Evolutionary conservation across 306 rosid genomes (phyloP), one percentile per base, ranked within the genome.

Genomic region (Trichosanthes truncata): DNA sequence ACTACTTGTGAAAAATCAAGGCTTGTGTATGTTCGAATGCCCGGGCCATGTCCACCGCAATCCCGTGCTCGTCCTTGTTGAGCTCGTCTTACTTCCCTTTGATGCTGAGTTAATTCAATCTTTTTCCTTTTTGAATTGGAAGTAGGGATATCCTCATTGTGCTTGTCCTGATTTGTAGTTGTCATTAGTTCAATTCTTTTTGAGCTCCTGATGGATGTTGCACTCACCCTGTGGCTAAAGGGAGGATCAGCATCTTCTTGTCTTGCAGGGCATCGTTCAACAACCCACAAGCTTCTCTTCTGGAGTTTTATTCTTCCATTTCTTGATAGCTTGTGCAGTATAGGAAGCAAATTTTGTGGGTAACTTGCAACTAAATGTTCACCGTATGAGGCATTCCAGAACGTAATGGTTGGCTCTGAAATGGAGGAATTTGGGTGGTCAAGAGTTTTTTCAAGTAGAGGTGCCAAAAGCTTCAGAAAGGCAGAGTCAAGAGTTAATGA

Each of bases 321-420:
- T 77, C 97, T 86, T 7, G 91, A 86, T 61, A 91, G 91, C 81
- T 87, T 90, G 93, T 89, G 93, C 60, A 93, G 80, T 56, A 90
- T 85, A 74, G 74, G 82, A 69, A 87, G 91, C 84, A 94, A 85
- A 57, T 76, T 85, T 74, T 83, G 85, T 38, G 98, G 97, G 67
- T 89, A 89, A 74, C 91, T 88, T 85, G 85, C 80, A 81, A 86
- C 85, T 60, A 68, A 79, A 66, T 86, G 91, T 80, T 87, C 86
- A 2, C 92, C 96, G 41, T 84, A 94, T 51, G 94, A 86, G 63
- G 88, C 83, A 86, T 91, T 94, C 97, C 97, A 94, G 46, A 92
- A 92, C 63, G 79, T 76, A 82, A 92, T 78, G 86, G 92, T 84
- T 6, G 90, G 84, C 81, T 86, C 91, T 79, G 92, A 90, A 80